Evolutionary conservation across 306 rosid species (phyloP).

Genomic region (Psophocarpus tetragonolobus): DNA sequence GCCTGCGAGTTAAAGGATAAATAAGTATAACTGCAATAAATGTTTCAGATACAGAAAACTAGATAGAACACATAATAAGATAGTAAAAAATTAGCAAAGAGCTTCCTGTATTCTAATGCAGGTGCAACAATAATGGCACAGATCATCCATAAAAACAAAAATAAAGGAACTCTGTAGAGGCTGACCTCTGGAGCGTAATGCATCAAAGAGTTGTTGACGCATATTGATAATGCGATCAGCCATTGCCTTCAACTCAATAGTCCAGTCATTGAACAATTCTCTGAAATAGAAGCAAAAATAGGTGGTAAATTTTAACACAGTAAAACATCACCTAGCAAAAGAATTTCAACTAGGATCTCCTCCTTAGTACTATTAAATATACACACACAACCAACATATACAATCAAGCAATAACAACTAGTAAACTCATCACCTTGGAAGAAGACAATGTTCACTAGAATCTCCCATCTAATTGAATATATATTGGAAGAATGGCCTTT

Average conservation of each 20-base stretch:
- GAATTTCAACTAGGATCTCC: not conserved
- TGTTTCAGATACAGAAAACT: not conserved
- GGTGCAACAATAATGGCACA: not conserved
- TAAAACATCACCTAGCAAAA: not conserved
- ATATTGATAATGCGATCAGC: constrained; percentile 95
- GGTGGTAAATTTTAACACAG: not conserved
- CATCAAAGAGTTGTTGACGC: constrained; percentile 91
- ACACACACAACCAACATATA: not conserved
- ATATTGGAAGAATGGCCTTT: not conserved
- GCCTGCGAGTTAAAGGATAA: constrained; percentile 49
- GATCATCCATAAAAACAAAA: constrained; percentile 6
- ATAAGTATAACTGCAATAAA: not conserved
- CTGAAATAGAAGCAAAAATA: constrained; percentile 41
- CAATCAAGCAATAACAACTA: not conserved
- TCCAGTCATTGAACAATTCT: constrained; percentile 86
- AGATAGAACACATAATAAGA: not conserved
- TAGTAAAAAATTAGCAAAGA: constrained; percentile 16
- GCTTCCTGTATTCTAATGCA: not conserved
- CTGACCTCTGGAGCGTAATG: constrained; percentile 76
- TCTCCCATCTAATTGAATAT: constrained; percentile 23
- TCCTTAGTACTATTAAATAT: not conserved
- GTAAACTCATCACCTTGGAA: constrained; percentile 1
- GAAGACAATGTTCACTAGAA: not conserved
- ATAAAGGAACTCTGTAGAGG: constrained; percentile 8
- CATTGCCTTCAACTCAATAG: constrained; percentile 94